These are phyloP conservation scores for Emergomyces pasteurianus DNA, from an alignment of 2,329 filamentous ascomycete species.

Conservation along the genomic window DNA sequence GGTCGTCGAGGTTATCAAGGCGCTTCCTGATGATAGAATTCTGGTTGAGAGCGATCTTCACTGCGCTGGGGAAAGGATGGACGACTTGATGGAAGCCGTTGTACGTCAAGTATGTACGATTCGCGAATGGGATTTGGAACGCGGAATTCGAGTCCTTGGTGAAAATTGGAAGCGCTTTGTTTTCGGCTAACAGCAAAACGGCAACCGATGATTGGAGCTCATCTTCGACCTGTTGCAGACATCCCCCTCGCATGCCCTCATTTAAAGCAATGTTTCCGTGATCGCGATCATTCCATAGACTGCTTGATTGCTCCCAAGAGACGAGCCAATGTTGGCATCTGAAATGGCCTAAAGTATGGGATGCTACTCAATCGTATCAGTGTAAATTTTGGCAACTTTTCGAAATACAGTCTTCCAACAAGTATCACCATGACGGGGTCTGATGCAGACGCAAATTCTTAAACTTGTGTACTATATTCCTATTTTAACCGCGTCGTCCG, in stretches of 20 bases:
- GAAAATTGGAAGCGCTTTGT: conserved; percentile 70
- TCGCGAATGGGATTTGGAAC: conserved; percentile 63
- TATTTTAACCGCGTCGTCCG: background rate
- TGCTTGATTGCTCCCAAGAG: background rate
- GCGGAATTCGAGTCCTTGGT: conserved; percentile 56
- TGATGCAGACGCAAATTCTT: background rate
- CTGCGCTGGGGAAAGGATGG: conserved; percentile 69
- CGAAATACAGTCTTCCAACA: background rate
- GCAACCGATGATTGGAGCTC: background rate
- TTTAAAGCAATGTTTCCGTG: background rate
- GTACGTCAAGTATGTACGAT: conserved; percentile 63
- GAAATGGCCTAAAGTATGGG: background rate
- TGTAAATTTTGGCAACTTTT: background rate
- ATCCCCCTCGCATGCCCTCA: background rate
- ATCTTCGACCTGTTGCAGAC: background rate
- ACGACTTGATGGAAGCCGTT: conserved; percentile 61
- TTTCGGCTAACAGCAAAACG: conserved; percentile 39
- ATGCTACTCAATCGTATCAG: background rate
- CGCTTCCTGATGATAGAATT: conserved; percentile 64
- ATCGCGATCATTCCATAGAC: background rate
- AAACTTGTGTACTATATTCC: background rate
- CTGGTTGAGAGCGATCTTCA: conserved; percentile 88
- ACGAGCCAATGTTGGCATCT: background rate
- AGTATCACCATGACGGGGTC: background rate
- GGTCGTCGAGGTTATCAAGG: conserved; percentile 54